Evolutionary conservation across 2,329 filamentous ascomycete species (phyloP).

Genomic region (Fusarium sp.): DNA sequence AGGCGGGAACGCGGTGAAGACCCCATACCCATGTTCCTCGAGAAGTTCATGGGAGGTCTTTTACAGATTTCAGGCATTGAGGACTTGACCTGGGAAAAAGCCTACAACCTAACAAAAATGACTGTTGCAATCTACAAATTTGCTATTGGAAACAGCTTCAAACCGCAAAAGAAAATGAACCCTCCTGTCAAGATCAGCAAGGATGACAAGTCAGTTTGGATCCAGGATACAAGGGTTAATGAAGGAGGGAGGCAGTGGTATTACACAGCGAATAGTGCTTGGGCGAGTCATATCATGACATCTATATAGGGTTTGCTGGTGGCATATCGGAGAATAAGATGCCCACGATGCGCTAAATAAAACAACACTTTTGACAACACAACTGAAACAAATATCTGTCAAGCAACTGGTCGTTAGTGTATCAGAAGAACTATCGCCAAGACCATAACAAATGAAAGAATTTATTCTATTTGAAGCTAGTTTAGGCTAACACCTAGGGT

Average conservation of each 20-base stretch:
- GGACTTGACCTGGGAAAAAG: constrained; percentile 3
- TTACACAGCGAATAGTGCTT: neutral
- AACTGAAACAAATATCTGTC: neutral
- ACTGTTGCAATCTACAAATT: neutral
- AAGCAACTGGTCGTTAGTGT: neutral
- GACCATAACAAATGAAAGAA: too few relatives aligned
- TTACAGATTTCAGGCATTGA: neutral
- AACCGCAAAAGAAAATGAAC: fast-evolving
- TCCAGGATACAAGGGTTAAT: neutral
- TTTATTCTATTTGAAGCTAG: too few relatives aligned
- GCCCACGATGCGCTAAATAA: too few relatives aligned
- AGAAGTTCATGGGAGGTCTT: fast-evolving
- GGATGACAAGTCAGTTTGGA: neutral
- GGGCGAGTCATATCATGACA: neutral
- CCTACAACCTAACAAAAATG: neutral
- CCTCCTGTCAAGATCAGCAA: neutral
- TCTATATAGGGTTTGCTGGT: too few relatives aligned
- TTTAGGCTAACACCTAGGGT: too few relatives aligned
- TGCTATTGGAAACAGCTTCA: fast-evolving
- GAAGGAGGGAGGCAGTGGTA: neutral
- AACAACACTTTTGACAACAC: too few relatives aligned
- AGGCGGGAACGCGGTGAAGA: fast-evolving
- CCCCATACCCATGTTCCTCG: fast-evolving
- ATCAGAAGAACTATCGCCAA: neutral
- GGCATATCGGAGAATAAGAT: too few relatives aligned